These are phyloP conservation scores for Vachellia collinsii DNA, from an alignment of 306 rosid genomes.

Conservation along the genomic window DNA sequence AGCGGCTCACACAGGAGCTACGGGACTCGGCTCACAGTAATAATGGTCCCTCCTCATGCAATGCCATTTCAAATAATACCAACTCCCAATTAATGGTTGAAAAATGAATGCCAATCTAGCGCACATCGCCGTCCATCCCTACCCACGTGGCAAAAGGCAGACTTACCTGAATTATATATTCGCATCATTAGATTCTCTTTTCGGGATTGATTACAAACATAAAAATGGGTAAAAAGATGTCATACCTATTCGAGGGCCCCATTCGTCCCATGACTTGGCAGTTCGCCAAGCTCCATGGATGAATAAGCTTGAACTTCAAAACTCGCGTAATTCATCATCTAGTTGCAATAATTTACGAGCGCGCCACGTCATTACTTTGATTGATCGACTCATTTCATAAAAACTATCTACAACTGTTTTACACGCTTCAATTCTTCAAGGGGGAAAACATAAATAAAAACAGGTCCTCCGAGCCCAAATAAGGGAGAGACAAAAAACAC, in stretches of 20 bases:
- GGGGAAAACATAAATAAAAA: not conserved
- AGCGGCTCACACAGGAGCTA: no score
- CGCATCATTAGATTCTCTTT: not conserved
- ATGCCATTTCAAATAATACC: no score
- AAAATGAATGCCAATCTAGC: not conserved
- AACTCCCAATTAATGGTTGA: not conserved
- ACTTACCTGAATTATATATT: constrained; percentile 16
- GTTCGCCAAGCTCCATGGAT: constrained; percentile 29
- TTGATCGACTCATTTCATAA: constrained; percentile 38
- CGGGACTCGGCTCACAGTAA: no score
- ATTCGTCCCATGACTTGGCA: constrained; percentile 36
- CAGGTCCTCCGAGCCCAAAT: constrained; percentile 22
- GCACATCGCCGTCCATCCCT: not conserved
- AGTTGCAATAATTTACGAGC: constrained; percentile 34
- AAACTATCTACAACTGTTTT: constrained; percentile 44
- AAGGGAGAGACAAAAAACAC: not conserved
- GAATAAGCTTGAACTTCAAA: not conserved
- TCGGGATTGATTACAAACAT: not conserved
- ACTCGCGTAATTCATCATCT: constrained; percentile 28
- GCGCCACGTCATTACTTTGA: constrained; percentile 48
- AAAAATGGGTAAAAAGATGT: constrained; percentile 18
- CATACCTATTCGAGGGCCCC: constrained; percentile 41
- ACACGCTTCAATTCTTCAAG: constrained; percentile 39
- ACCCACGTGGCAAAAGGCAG: constrained; percentile 40
- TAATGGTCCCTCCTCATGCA: not conserved